These are phyloP conservation scores for Beta vulgaris DNA, from an alignment of 148 eudicot species.

Conservation along the genomic window DNA sequence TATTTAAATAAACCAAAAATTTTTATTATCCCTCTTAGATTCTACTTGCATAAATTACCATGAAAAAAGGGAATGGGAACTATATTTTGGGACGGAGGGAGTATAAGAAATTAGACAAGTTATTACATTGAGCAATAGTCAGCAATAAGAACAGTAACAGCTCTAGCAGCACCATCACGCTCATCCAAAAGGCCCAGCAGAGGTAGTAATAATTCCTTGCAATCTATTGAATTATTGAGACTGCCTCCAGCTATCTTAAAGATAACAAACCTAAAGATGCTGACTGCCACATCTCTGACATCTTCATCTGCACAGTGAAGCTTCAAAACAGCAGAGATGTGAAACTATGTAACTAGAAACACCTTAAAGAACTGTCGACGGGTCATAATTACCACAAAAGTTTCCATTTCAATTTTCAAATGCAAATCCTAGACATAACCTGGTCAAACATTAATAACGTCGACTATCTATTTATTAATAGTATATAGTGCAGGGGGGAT, in stretches of 20 bases:
- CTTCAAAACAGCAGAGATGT: conserved; percentile 36
- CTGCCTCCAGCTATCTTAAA: conserved; percentile 36
- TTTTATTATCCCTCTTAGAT: too few relatives aligned
- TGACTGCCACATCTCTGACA: conserved; percentile 45
- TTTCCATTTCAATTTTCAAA: not conserved
- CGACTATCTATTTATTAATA: too few relatives aligned
- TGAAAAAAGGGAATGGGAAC: too few relatives aligned
- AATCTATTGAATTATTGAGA: conserved; percentile 38
- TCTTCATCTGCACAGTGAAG: conserved; percentile 60
- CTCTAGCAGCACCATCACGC: conserved; percentile 63
- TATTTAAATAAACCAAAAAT: too few relatives aligned
- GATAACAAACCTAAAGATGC: conserved; percentile 56
- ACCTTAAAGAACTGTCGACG: not conserved
- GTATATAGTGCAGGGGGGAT: too few relatives aligned
- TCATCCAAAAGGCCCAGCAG: conserved; percentile 58
- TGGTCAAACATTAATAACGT: not conserved
- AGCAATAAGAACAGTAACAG: conserved; percentile 57
- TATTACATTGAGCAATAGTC: conserved; percentile 64
- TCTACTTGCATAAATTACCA: too few relatives aligned
- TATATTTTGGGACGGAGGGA: too few relatives aligned
- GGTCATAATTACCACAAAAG: not conserved
- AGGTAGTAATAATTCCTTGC: conserved; percentile 45
- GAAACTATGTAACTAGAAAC: conserved; percentile 4
- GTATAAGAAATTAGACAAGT: not conserved
- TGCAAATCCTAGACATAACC: not conserved